Conservation (phyloP, 2,329 filamentous ascomycete genomes). For the Thielaviopsis musarum region DNA sequence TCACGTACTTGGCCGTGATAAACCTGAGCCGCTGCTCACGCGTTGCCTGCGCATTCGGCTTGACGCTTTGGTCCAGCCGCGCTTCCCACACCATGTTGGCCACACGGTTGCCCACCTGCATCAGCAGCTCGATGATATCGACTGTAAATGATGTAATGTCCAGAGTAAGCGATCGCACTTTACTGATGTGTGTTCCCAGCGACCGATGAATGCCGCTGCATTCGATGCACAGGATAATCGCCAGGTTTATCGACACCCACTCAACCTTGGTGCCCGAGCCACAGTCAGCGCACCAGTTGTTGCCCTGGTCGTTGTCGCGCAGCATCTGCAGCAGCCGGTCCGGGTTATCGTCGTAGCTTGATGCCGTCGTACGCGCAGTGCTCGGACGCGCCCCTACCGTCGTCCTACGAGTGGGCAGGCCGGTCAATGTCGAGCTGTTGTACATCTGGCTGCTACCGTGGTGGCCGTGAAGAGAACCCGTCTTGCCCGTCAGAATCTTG, state of each 20-base stretch:
- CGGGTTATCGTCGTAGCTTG: constrained; percentile 62
- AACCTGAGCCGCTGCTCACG: constrained; percentile 86
- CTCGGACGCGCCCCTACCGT: constrained; percentile 80
- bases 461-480: constrained; percentile 47
- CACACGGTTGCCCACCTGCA: constrained; percentile 82
- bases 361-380: constrained; percentile 51
- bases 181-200: constrained; percentile 92
- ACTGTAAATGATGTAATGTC: constrained; percentile 93
- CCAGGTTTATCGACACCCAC: constrained; percentile 97
- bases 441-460: constrained; percentile 30
- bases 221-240: constrained; percentile 91
- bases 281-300: constrained; percentile 88
- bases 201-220: constrained; percentile 96
- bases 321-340: constrained; percentile 76
- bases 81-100: constrained; percentile 97
- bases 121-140: constrained; percentile 86
- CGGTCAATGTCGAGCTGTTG: constrained; percentile 24
- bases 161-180: constrained; percentile 84
- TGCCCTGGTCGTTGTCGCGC: constrained; percentile 79
- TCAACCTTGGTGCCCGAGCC: constrained; percentile 84
- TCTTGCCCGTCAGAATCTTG: constrained; percentile 84
- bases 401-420: constrained; percentile 62
- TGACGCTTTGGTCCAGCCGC: constrained; percentile 53
- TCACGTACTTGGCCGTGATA: constrained; percentile 88
- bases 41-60: constrained; percentile 60